Base-by-base conservation (phyloP, 306 rosid genomes). In the Dicorynia guianensis region DNA sequence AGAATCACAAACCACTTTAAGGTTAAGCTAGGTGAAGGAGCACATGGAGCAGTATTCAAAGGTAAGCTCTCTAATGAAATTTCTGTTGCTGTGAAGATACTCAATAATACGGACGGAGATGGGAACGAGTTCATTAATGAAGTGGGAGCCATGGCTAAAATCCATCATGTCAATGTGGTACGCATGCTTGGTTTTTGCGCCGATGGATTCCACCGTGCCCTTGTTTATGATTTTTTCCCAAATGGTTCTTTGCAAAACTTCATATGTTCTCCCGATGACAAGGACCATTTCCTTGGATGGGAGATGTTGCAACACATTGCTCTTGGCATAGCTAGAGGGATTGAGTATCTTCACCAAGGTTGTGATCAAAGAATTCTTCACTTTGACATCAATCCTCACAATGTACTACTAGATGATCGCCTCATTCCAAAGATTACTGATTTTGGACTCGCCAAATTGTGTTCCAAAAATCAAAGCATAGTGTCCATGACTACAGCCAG, bases 281-380 rank as follows among this genome's bases (percentile, higher is more conserved):
- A 8, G 59, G 59, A 66, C 43, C 55, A 65, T 44, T 76, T 11
- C 73, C 25, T 76, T 2, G 46, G 74, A 1, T 76, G 80, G 80
- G 52, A 56, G 0, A 76, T 33, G 42, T 4, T 76, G 11, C 68
- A 76, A 35, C 17, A 76, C 56, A 76, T 76, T 55, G 49, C 80
- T 25, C 11, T 76, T 0, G 74, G 74, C 7, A 66, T 67, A 43
- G 80, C 80, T 9, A 56, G 35, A 18, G 80, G 80, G 6, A 66
- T 76, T 12, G 74, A 76, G 60, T 76, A 76, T 76, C 80, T 76
- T 18, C 80, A 76, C 10, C 49, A 66, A 8, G 67, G 80, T 4
- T 76, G 80, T 67, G 80, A 76, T 40, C 25, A 76, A 48, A 49
- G 67, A 7, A 76, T 76, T 14, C 67, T 76, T 5, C 74, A 76